Evolutionary conservation across 2,329 filamentous ascomycete species (phyloP).

Genomic region (Calycina herbarum): DNA sequence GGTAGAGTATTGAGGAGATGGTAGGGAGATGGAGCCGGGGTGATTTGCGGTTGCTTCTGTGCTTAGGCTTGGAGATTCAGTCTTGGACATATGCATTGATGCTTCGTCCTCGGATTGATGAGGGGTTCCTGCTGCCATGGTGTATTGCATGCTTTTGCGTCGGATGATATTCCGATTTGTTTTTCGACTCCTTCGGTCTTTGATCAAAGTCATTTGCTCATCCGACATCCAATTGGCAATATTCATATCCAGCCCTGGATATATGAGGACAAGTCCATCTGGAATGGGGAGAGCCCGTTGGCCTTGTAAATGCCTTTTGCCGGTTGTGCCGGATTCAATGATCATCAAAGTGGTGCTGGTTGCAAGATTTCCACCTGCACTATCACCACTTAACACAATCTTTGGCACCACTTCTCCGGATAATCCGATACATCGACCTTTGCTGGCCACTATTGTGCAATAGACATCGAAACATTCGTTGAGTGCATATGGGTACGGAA

Average conservation of each 20-base stretch:
- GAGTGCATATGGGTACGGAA: constrained; percentile 80
- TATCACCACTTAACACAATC: constrained; percentile 75
- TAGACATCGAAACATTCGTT: constrained; percentile 90
- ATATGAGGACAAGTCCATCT: constrained; percentile 80
- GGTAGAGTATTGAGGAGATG: constrained; percentile 31
- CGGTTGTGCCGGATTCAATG: constrained; percentile 67
- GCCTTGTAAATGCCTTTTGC: constrained; percentile 55
- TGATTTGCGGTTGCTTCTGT: constrained; percentile 9
- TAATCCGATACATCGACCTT: constrained; percentile 74
- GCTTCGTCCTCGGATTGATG: constrained; percentile 76
- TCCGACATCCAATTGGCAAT: constrained; percentile 99
- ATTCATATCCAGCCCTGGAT: constrained; percentile 92
- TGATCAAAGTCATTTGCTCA: constrained; percentile 92
- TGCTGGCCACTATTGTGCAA: constrained; percentile 67
- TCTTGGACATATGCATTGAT: constrained; percentile 39
- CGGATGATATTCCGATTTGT: constrained; percentile 77
- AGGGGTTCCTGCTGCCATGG: constrained; percentile 78
- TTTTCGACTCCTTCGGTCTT: constrained; percentile 74
- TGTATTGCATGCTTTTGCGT: constrained; percentile 87
- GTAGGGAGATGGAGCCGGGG: constrained; percentile 25
- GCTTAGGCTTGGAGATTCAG: constrained; percentile 20
- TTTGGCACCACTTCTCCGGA: constrained; percentile 65
- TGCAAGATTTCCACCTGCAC: constrained; percentile 78
- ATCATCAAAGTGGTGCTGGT: constrained; percentile 86
- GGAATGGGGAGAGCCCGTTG: constrained; percentile 68